phyloP scores from a whole-genome alignment of 1,139 yeast genomes.

The Wickerhamomyces sp. region DNA sequence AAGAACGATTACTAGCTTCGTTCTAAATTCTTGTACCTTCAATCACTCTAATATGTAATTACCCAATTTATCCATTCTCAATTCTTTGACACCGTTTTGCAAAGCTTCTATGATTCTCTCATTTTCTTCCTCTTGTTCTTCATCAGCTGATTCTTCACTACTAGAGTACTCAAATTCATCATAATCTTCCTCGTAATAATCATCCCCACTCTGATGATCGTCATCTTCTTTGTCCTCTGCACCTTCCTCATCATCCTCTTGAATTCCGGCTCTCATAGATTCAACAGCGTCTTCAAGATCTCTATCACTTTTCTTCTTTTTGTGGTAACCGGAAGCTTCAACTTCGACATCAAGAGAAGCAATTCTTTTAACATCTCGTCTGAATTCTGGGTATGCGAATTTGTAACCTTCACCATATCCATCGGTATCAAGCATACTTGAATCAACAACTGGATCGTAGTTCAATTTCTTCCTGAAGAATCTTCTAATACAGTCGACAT shows the following conservation, averaged over 20 bases:
- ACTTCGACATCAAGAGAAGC: slow-evolving; percentile 76
- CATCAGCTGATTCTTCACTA: slow-evolving; percentile 30
- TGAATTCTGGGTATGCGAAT: slow-evolving; percentile 75
- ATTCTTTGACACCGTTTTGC: slow-evolving; percentile 49
- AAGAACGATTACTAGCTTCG: no score
- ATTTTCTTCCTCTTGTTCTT: slow-evolving; percentile 50
- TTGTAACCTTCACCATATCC: slow-evolving; percentile 78
- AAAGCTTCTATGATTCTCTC: slow-evolving; percentile 70
- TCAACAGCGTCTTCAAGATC: slow-evolving; percentile 75
- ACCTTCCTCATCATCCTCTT: slow-evolving; percentile 31
- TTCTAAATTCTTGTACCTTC: no score
- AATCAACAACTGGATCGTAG: slow-evolving; percentile 60
- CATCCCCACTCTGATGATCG: slow-evolving; percentile 19
- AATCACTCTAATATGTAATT: slow-evolving; percentile 68
- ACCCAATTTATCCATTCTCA: slow-evolving; percentile 78
- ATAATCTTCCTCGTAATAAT: slow-evolving; percentile 20
- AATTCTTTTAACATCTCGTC: slow-evolving; percentile 64
- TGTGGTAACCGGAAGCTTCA: slow-evolving; percentile 86
- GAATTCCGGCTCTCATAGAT: slow-evolving; percentile 49
- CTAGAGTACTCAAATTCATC: slow-evolving; percentile 19
- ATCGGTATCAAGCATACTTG: slow-evolving; percentile 66
- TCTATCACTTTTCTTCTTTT: slow-evolving; percentile 56
- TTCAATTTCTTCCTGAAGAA: slow-evolving; percentile 78
- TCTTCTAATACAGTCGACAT: slow-evolving; percentile 80
- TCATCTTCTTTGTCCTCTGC: slow-evolving; percentile 30